Base-by-base conservation (phyloP, 805 yeast species). In the Ogataea zsoltii region DNA sequence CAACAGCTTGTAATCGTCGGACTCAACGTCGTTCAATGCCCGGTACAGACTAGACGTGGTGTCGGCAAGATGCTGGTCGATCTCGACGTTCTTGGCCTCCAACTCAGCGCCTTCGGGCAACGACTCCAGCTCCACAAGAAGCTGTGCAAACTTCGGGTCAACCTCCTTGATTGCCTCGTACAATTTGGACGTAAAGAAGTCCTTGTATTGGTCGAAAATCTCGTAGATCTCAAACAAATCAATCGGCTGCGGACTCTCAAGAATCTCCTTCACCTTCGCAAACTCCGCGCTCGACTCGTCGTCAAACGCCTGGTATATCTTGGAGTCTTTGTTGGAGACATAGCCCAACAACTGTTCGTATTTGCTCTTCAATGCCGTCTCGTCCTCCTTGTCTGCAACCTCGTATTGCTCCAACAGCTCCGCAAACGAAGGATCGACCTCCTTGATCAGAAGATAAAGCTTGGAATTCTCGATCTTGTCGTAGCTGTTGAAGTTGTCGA, bases 381-480 rank as follows among this genome's bases (percentile, higher is more conserved):
- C 47, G 7, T 46, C 50, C 14, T 58, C 63, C 35, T 55, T 47
- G 13, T 46, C 54, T 13, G 57, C 42, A 9, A 42, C 34, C 38
- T 54, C 51, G 37, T 59, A 56, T 16, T 51, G 54, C 7, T 45
- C 38, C 12, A 63, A 37, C 18, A 56, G 44, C 7, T 49, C 32
- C 1, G 61, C 56, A 50, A 63, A 61, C 32, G 37, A 36, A 11
- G 56, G 48, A 44, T 63, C 67, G 28, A 60, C 44, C 30, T 51
- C 52, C n/a, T 50, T 36, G 18, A 64, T 43, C 6, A 58, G 41
- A 18, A 50, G 40, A 33, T 42, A 57, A 30, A 63, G 45, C 38
- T 57, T 53, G 7, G 65, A 50, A 14, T 47, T 48, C 12, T 53
- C 51, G 4, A 61, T 44, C 12, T 51, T 40, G 16, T 53, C 54